Evolutionary conservation across 2,329 filamentous ascomycete species (phyloP).

Genomic region (Lecanicillium sp.): DNA sequence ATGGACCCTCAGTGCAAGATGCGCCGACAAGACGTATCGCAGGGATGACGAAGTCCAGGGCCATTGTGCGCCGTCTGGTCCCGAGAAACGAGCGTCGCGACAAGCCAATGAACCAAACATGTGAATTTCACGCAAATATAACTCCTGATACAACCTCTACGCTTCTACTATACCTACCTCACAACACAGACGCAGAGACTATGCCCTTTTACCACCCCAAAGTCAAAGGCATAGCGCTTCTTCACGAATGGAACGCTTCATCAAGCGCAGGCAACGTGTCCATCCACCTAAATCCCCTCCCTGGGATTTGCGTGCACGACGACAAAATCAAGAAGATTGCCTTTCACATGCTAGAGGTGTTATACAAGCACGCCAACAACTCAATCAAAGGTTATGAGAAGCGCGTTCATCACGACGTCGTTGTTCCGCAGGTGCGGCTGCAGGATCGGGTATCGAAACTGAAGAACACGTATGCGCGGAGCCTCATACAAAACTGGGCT

Average conservation of each 20-base stretch:
- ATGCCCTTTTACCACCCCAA: slow-evolving; percentile 86
- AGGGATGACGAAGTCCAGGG: slow-evolving; percentile 40
- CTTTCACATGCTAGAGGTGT: slow-evolving; percentile 56
- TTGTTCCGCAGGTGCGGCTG: slow-evolving; percentile 67
- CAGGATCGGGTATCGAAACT: slow-evolving; percentile 77
- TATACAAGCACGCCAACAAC: slow-evolving; percentile 68
- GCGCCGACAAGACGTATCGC: slow-evolving; percentile 12
- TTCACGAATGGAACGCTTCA: slow-evolving; percentile 55
- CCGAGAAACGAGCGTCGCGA: slow-evolving; percentile 77
- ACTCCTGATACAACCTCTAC: slow-evolving; percentile 15
- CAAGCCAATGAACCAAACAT: slow-evolving; percentile 70
- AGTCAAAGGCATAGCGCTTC: slow-evolving; percentile 64
- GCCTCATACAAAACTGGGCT: slow-evolving; percentile 67
- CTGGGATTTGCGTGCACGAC: slow-evolving; percentile 15
- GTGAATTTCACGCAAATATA: slow-evolving; percentile 53
- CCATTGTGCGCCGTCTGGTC: slow-evolving; percentile 68
- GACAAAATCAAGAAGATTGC: slow-evolving; percentile 57
- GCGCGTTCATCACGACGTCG: slow-evolving; percentile 71
- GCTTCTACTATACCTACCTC: slow-evolving; percentile 68
- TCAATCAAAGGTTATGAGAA: slow-evolving; percentile 63
- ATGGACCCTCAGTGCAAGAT: slow-evolving; percentile 12
- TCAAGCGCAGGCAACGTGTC: slow-evolving; percentile 41
- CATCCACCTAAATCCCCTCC: slow-evolving; percentile 51
- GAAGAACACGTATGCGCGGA: slow-evolving; percentile 69
- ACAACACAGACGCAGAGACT: slow-evolving; percentile 49